Evolutionary conservation across 2,329 filamentous ascomycete genomes (phyloP).

Genomic region (Monilinia vaccinii-corymbosi): DNA sequence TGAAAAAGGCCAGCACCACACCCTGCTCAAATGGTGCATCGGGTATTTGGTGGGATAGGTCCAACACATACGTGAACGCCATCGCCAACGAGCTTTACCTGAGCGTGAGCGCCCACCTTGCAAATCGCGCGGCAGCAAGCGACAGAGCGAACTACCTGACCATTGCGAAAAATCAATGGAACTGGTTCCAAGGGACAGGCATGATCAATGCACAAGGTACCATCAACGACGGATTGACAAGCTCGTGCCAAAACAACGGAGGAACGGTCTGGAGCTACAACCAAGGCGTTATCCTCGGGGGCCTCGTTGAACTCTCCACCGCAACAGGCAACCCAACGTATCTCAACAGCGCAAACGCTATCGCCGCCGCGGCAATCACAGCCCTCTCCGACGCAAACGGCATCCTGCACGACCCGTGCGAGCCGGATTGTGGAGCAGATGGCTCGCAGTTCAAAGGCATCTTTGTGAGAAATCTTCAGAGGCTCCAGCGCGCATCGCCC

Average conservation of each 20-base stretch:
- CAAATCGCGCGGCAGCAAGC: slow-evolving; percentile 43
- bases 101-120: slow-evolving; percentile 43
- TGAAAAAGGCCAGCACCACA: slow-evolving; percentile 40
- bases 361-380: slow-evolving; percentile 45
- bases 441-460: slow-evolving; percentile 65
- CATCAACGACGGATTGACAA: slow-evolving; percentile 44
- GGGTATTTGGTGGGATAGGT: slow-evolving; percentile 46
- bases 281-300: slow-evolving; percentile 52
- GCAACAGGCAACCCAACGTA: slow-evolving; percentile 35
- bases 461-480: slow-evolving; percentile 55
- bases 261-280: slow-evolving; percentile 44
- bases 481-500: slow-evolving; percentile 40
- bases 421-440: slow-evolving; percentile 38
- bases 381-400: slow-evolving; percentile 36
- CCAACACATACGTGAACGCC: slow-evolving; percentile 44
- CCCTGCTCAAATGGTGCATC: slow-evolving; percentile 38
- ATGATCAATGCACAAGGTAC: slow-evolving; percentile 39
- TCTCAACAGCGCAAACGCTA: slow-evolving; percentile 40
- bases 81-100: slow-evolving; percentile 51
- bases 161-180: slow-evolving; percentile 40
- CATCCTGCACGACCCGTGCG: slow-evolving; percentile 47
- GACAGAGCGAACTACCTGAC: slow-evolving; percentile 45
- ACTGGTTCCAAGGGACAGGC: slow-evolving; percentile 41
- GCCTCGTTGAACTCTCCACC: slow-evolving; percentile 47
- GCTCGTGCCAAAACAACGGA: slow-evolving; percentile 41